These are phyloP conservation scores for Populus nigra DNA, from an alignment of 345 rosid genomes.

Conservation along the genomic window DNA sequence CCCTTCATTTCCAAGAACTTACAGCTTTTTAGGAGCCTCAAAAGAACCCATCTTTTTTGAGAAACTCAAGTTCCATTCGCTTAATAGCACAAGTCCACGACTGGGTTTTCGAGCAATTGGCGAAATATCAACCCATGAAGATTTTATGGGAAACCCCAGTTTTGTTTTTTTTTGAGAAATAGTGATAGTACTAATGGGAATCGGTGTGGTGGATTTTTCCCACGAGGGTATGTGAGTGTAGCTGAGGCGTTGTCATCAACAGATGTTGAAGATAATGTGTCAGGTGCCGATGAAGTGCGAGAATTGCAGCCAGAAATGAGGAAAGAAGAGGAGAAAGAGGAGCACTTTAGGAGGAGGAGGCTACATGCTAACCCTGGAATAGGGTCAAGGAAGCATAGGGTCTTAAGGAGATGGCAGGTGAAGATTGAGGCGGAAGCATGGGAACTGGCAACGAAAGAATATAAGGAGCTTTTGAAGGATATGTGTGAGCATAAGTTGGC, in stretches of 20 bases:
- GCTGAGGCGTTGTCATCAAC: conserved; percentile 82
- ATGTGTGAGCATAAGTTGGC: conserved; percentile 96
- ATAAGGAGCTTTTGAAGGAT: conserved; percentile 69
- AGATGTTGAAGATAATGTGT: conserved; percentile 68
- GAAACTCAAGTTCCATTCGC: conserved; percentile 19
- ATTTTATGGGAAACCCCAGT: conserved; percentile 30
- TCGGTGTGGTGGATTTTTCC: conserved; percentile 39
- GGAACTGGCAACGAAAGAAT: conserved; percentile 84
- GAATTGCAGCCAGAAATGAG: conserved; percentile 60
- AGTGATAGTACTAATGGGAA: conserved; percentile 9
- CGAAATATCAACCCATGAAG: conserved; percentile 35
- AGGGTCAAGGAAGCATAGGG: conserved; percentile 36
- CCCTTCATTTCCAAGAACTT: conserved; percentile 27
- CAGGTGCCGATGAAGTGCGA: conserved; percentile 57
- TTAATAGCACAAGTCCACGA: conserved; percentile 17
- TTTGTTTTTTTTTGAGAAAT: conserved; percentile 26
- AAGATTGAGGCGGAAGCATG: conserved; percentile 92
- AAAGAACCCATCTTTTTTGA: conserved; percentile 30
- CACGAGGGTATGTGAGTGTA: conserved; percentile 59
- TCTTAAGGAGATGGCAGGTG: conserved; percentile 72
- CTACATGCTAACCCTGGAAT: conserved; percentile 34
- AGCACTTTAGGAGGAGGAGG: conserved; percentile 14
- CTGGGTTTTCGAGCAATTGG: conserved; percentile 30
- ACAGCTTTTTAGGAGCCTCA: conserved; percentile 33
- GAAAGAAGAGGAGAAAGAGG: conserved; percentile 52